These are phyloP conservation scores for Epichloe amarillans DNA, from an alignment of 2,329 filamentous ascomycete species.

Conservation along the genomic window DNA sequence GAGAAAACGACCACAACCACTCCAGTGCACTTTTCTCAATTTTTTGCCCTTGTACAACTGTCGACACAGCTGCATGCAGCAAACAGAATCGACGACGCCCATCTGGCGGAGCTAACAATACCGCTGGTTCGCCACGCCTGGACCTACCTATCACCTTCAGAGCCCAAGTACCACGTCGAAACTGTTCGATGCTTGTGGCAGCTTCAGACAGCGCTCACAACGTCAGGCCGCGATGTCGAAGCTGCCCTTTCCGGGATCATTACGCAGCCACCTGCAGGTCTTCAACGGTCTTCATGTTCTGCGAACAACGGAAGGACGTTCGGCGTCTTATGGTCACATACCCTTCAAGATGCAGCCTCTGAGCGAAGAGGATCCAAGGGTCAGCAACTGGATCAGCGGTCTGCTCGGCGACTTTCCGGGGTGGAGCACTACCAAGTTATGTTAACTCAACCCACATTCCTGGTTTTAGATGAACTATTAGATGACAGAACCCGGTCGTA, in stretches of 20 bases:
- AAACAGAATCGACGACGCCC: constrained; percentile 36
- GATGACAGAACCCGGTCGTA: constrained; percentile 62
- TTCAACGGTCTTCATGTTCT: not conserved
- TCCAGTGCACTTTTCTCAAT: constrained; percentile 36
- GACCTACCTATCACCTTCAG: constrained; percentile 65
- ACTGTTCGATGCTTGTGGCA: constrained; percentile 78
- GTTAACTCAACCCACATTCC: constrained; percentile 66
- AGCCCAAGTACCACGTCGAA: constrained; percentile 90
- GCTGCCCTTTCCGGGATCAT: constrained; percentile 62
- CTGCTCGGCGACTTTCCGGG: constrained; percentile 33
- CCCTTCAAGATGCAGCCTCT: constrained; percentile 43
- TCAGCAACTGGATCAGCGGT: constrained; percentile 21
- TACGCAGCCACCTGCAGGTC: constrained; percentile 11
- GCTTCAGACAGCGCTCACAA: constrained; percentile 59
- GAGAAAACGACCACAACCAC: constrained; percentile 27
- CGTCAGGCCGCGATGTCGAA: constrained; percentile 61
- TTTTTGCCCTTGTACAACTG: constrained; percentile 46
- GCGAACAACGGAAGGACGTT: constrained; percentile 58
- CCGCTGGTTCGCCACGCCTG: constrained; percentile 62
- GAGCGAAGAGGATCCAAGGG: constrained; percentile 38
- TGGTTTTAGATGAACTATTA: constrained; percentile 65
- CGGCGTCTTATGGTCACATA: constrained; percentile 71
- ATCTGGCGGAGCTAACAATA: constrained; percentile 50
- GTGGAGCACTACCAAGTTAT: constrained; percentile 56
- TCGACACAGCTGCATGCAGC: constrained; percentile 41